Conservation (phyloP, 2,329 filamentous ascomycete genomes). For the Calonectria fujianensis region DNA sequence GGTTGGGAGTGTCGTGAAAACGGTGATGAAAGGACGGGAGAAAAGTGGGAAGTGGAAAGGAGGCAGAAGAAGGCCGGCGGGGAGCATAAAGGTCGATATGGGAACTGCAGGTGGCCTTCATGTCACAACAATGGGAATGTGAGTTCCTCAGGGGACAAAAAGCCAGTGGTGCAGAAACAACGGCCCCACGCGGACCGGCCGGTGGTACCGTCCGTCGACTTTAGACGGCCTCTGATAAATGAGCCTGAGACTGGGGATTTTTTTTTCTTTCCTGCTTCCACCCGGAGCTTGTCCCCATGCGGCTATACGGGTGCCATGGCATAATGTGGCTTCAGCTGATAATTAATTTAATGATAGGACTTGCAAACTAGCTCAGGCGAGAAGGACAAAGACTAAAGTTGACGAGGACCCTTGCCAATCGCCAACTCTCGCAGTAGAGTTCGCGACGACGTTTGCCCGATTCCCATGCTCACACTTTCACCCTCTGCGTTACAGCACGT, state of each 20-base stretch:
- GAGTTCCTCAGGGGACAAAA: conserved; percentile 12
- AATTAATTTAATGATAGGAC: background rate
- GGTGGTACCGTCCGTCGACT: conserved; percentile 1
- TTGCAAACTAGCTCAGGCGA: background rate
- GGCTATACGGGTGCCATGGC: background rate
- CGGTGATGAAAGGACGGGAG: conserved; percentile 2
- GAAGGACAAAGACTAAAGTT: background rate
- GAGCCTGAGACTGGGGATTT: conserved; percentile 29
- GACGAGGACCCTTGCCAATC: background rate
- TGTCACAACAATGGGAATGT: conserved; percentile 27
- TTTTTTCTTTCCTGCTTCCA: background rate
- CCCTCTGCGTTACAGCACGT: conserved; percentile 12
- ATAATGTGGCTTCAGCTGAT: conserved; percentile 20
- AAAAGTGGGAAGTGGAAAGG: conserved; percentile 14
- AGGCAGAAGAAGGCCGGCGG: conserved; percentile 3
- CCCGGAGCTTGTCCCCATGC: background rate
- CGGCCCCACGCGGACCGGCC: conserved; percentile 34
- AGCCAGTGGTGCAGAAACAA: conserved; percentile 20
- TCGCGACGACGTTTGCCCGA: background rate
- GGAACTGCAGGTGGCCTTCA: background rate
- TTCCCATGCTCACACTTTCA: background rate
- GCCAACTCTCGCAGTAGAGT: background rate
- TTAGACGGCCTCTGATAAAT: conserved; percentile 24
- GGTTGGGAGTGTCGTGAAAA: conserved; percentile 8
- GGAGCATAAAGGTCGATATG: conserved; percentile 25